phyloP scores from a whole-genome alignment of 176 grass and related monocot genomes.

The Eremochloa ophiuroides region DNA sequence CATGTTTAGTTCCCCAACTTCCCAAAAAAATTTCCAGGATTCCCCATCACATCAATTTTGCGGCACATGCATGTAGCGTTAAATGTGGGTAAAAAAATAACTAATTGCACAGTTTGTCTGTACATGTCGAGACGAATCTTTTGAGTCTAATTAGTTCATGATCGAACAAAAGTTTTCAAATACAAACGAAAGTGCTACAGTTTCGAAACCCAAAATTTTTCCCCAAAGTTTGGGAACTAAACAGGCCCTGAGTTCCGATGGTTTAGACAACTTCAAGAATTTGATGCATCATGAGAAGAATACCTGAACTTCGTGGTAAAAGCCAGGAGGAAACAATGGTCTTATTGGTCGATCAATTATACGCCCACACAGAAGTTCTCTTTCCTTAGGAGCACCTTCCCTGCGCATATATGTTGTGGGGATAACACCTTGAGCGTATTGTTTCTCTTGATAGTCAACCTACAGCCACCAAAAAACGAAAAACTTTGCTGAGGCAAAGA shows the following conservation, averaged over 20 bases:
- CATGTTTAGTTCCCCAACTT: too few relatives aligned
- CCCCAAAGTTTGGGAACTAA: too few relatives aligned
- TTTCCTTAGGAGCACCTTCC: slow-evolving; percentile 97
- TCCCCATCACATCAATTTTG: too few relatives aligned
- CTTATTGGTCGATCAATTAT: slow-evolving; percentile 93
- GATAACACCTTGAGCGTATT: slow-evolving; percentile 91
- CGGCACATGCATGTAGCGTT: too few relatives aligned
- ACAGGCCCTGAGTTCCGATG: slow-evolving; percentile 1
- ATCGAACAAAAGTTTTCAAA: too few relatives aligned
- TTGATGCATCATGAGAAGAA: slow-evolving; percentile 2
- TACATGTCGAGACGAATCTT: too few relatives aligned
- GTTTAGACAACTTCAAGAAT: slow-evolving; percentile 12
- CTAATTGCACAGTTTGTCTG: too few relatives aligned
- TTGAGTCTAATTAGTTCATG: too few relatives aligned
- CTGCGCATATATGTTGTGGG: slow-evolving; percentile 96
- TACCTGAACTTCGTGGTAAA: slow-evolving; percentile 98
- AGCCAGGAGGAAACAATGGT: slow-evolving; percentile 85
- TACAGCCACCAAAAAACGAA: slow-evolving; percentile 17
- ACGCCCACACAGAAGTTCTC: slow-evolving; percentile 90
- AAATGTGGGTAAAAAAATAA: too few relatives aligned
- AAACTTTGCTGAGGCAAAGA: neutral
- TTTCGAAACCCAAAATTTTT: too few relatives aligned
- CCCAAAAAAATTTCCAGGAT: too few relatives aligned
- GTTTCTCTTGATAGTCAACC: slow-evolving; percentile 99
- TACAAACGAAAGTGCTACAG: too few relatives aligned